A percentile compares a stretch with the other conserved stretches of the same genome.
Conservation (phyloP, 208 protist genomes). For the Endotrypanum monterogeii region DNA sequence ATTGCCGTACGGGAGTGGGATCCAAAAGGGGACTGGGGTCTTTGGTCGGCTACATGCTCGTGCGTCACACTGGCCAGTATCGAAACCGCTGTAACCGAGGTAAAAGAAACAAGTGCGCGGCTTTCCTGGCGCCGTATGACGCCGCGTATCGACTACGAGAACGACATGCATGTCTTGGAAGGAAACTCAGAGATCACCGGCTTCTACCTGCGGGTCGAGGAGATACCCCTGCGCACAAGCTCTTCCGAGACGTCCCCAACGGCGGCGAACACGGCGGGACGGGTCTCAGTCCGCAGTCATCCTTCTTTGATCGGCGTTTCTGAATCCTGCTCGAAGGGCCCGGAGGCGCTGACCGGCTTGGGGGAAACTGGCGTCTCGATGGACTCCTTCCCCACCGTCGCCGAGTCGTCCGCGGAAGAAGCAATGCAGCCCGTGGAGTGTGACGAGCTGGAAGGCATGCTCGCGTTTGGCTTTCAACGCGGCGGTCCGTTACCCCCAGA, state of each 20-base stretch:
- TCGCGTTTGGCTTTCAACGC: constrained; percentile 28
- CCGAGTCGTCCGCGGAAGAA: constrained; percentile 6
- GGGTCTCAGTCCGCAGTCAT: background rate
- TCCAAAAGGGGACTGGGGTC: constrained; percentile 86
- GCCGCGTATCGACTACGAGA: constrained; percentile 81
- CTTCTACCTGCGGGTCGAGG: constrained; percentile 76
- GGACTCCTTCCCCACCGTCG: constrained; percentile 20
- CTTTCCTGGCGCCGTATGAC: constrained; percentile 66
- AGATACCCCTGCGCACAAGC: constrained; percentile 40
- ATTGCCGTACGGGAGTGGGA: constrained; percentile 92
- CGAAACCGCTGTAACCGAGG: constrained; percentile 50
- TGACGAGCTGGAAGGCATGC: constrained; percentile 32
- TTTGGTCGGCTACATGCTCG: constrained; percentile 80
- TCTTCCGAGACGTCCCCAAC: background rate
- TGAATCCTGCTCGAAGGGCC: background rate
- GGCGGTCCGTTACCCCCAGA: constrained; percentile 30
- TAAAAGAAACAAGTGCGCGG: constrained; percentile 81
- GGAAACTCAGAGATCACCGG: constrained; percentile 65
- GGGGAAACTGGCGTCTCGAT: constrained; percentile 14
- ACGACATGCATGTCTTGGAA: constrained; percentile 87
- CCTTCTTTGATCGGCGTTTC: background rate
- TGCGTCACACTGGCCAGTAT: constrained; percentile 88
- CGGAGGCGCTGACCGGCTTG: constrained; percentile 16
- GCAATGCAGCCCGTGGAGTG: constrained; percentile 19
- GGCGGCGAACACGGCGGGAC: background rate